Evolutionary conservation across 2,329 filamentous ascomycete genomes (phyloP).

Genomic region (Trichoderma semiorbis): DNA sequence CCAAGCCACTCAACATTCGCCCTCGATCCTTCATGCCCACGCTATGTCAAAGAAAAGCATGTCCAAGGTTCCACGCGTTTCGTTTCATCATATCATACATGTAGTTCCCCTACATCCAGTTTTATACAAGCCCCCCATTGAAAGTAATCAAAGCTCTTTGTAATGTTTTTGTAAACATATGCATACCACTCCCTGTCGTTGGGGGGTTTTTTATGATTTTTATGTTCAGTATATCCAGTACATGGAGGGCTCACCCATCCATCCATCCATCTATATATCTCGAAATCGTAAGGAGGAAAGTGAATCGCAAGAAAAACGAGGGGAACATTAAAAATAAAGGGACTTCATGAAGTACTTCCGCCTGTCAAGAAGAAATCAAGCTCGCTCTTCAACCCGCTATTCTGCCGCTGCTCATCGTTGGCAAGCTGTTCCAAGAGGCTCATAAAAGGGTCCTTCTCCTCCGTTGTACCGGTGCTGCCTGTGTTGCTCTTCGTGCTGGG

Average conservation of each 20-base stretch:
- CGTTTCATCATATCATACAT: slow-evolving; percentile 3
- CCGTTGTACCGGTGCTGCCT: slow-evolving; percentile 46
- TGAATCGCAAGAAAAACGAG: neutral
- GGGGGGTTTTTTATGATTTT: neutral
- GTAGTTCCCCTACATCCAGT: neutral
- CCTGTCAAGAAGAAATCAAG: slow-evolving; percentile 69
- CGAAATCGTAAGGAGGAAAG: neutral
- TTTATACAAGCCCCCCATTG: neutral
- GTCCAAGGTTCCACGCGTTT: neutral
- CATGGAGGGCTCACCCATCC: neutral
- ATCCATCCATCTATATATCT: neutral
- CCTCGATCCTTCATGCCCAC: neutral
- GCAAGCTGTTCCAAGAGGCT: slow-evolving; percentile 76
- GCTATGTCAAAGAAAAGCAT: neutral
- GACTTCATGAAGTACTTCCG: neutral
- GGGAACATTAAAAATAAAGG: neutral
- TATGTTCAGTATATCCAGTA: neutral
- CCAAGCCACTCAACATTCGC: neutral
- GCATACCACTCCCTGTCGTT: neutral
- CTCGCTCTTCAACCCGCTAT: slow-evolving; percentile 65
- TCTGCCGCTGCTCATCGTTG: slow-evolving; percentile 65
- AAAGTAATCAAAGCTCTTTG: neutral
- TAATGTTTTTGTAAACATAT: neutral
- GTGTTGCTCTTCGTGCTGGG: slow-evolving; percentile 49
- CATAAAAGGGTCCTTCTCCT: slow-evolving; percentile 79